phyloP scores from a whole-genome alignment of 371 early-diverging fungal genomes.

The Mucor irregularis region DNA sequence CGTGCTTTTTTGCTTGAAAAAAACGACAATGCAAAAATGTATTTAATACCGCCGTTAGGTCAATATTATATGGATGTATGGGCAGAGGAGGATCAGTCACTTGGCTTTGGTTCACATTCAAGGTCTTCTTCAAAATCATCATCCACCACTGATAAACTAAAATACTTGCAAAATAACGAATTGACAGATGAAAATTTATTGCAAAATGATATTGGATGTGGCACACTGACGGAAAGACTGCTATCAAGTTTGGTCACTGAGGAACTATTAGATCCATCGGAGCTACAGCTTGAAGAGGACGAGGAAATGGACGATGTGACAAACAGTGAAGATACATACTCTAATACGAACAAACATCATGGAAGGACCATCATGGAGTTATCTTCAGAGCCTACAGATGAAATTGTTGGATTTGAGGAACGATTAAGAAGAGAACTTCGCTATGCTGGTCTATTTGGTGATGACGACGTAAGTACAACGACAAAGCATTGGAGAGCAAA shows the following conservation, averaged over 20 bases:
- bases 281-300: slow-evolving; percentile 15
- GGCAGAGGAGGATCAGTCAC: slow-evolving; percentile 74
- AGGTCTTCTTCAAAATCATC: neutral
- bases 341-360: too few relatives aligned
- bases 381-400: slow-evolving; percentile 17
- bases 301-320: slow-evolving; percentile 22
- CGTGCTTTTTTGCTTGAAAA: slow-evolving; percentile 63
- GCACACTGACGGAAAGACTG: slow-evolving; percentile 74
- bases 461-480: slow-evolving; percentile 62
- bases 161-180: neutral
- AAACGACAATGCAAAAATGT: slow-evolving; percentile 70
- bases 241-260: slow-evolving; percentile 71
- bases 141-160: neutral
- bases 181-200: slow-evolving; percentile 53
- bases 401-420: slow-evolving; percentile 62
- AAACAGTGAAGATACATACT: neutral
- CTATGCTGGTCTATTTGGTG: slow-evolving; percentile 76
- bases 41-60: slow-evolving; percentile 77
- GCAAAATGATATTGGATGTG: slow-evolving; percentile 54
- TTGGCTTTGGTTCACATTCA: neutral
- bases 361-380: slow-evolving; percentile 11
- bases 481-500: neutral
- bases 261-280: slow-evolving; percentile 21
- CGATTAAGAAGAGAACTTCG: slow-evolving; percentile 79
- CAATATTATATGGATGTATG: slow-evolving; percentile 76